Evolutionary conservation across 805 yeast species (phyloP), one percentile per base, ranked within the genome.

Genomic region (Metschnikowia noctiluminum): DNA sequence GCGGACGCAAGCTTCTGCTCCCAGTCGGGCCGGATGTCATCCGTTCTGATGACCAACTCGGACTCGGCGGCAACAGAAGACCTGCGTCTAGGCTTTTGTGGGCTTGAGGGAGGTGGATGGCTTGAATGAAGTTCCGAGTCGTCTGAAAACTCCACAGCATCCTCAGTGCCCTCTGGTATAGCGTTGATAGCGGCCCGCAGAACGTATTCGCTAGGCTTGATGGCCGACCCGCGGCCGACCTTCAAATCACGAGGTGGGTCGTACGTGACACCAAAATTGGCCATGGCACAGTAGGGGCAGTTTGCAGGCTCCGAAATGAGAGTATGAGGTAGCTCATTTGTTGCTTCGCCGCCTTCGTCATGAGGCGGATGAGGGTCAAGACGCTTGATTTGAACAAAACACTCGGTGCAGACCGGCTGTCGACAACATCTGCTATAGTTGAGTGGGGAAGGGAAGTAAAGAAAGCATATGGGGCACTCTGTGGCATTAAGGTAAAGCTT

Each of bases 391-490:
- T 92, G 97, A 10, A 92, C 97, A 77, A 92, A 94, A 63, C 99
- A 92, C 68, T 92, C 98, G 1, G 96, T 79, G 68, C 99, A 94
- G 16, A 92, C 90, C 1, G 96, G 91, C 64, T 92, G 98, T 43
- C 80, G 79, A 65, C 99, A 92, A 66, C 99, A 92, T 40, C 96
- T 76, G 8, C 96, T 85, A 45, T 78, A 65, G 68, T 94, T 94
- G 52, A 91, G 66, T 58, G 81, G 79, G 28, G 79, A 75, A 1
- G 98, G 97, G 66, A 85, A 90, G 62, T 78, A 88, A 9, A 94
- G 74, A 63, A 92, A 92, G 63, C 99, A 92, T 55, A 92, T 92
- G 9, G 99, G 98, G 64, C 99, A 92, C 60, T 94, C 99, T 30
- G 77, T 68, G 3, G 89, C 81, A 49, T 80, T 70, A 45, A 81